Evolutionary conservation across 306 rosid species (phyloP), one percentile per base, ranked within the genome.

Genomic region (Mimosa bimucronata): DNA sequence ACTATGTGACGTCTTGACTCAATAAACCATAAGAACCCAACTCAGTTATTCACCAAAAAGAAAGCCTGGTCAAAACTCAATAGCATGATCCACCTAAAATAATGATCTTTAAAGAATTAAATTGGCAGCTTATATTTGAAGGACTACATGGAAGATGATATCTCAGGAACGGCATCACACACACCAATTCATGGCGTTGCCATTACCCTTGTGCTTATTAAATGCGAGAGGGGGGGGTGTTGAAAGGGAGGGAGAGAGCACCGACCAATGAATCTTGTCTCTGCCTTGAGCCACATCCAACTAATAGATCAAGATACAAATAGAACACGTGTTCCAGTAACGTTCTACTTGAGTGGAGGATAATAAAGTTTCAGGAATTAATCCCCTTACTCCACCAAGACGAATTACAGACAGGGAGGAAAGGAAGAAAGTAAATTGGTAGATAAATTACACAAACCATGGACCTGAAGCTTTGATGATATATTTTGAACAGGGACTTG

Each of bases 401-500:
- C 42, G 58, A 71, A 25, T 45, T 25, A 18, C 41, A 70, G 61
- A 44, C 52, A 10, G 29, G 40, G 75, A 66, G 21, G 26, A 71
- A 76, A 76, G 74, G 53, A 77, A 41, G 44, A 75, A 9, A 75
- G 81, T 74, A 52, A 70, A 66, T 80, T 77, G 62, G 82, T 79
- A 60, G 41, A 75, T 61, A 61, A 83, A 76, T 82, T 82, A 71
- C 73, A 82, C 90, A 86, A 81, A 38, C 83, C 83, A 83, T 26
- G 73, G 66, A 71, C 86, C 45, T 73, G 61, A 69, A 83, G 68
- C 64, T 67, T 61, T 77, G 66, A 64, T 66, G 55, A 52, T 55
- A 74, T 74, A 66, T 71, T 67, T 46, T 71, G 73, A 77, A 78
- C 34, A 53, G 80, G 67, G 71, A 31, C 57, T 65, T 46, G 11